These are phyloP conservation scores for Neocucurbitaria cava DNA, from an alignment of 2,329 filamentous ascomycete species.

Conservation along the genomic window DNA sequence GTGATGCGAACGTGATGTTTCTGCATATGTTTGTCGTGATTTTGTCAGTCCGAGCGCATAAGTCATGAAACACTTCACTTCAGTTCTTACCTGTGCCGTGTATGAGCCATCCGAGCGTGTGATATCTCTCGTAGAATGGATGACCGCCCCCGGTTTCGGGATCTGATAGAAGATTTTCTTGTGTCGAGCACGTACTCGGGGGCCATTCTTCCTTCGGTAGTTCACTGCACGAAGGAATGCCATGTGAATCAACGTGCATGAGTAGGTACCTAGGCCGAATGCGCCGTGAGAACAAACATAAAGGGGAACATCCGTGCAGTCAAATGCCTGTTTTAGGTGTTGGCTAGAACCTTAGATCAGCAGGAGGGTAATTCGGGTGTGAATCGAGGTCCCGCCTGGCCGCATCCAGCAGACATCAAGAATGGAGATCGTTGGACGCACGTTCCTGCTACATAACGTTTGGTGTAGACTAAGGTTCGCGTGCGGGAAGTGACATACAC, in stretches of 20 bases:
- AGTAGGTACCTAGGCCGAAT: slow-evolving; percentile 2
- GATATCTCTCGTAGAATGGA: not conserved
- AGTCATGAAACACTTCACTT: not conserved
- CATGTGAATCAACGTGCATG: not conserved
- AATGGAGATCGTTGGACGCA: not conserved
- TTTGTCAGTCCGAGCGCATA: not conserved
- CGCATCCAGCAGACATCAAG: not conserved
- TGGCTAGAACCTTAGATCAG: slow-evolving; percentile 13
- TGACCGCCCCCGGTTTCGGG: not conserved
- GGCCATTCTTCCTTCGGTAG: not conserved
- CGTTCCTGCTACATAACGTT: not conserved
- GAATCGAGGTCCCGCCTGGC: not conserved
- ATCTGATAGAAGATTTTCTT: not conserved
- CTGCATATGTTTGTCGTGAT: not conserved
- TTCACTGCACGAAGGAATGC: not conserved
- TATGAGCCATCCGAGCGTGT: not conserved
- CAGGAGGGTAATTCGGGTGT: slow-evolving; percentile 1
- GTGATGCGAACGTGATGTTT: slow-evolving; percentile 4
- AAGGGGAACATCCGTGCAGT: slow-evolving; percentile 4
- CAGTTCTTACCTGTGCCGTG: not conserved
- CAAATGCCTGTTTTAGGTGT: not conserved
- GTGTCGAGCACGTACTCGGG: not conserved
- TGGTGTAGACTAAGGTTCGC: not conserved
- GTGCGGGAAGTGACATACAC: not conserved
- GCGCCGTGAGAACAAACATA: slow-evolving; percentile 6